Evolutionary conservation across 2,329 filamentous ascomycete species (phyloP).

Genomic region (Talaromyces albobiverticillius): DNA sequence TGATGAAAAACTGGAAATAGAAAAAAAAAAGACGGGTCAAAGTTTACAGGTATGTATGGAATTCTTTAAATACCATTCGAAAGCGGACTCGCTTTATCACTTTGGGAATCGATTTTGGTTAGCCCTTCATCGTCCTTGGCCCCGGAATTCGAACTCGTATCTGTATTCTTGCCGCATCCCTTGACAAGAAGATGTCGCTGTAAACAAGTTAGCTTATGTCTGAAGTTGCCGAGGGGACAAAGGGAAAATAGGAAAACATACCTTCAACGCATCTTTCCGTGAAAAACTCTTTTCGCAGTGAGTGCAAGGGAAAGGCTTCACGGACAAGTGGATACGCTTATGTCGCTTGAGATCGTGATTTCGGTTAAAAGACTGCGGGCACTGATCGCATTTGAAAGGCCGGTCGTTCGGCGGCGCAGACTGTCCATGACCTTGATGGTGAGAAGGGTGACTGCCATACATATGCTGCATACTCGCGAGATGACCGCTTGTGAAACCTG

Average conservation of each 20-base stretch:
- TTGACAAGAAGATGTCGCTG: constrained; percentile 67
- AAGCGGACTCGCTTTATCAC: constrained; percentile 16
- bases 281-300: constrained; percentile 97
- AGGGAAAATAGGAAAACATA: constrained; percentile 42
- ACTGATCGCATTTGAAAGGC: constrained; percentile 92
- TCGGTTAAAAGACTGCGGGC: constrained; percentile 88
- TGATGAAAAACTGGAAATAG: not conserved
- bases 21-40: not conserved
- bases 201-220: constrained; percentile 28
- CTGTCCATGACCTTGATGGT: constrained; percentile 53
- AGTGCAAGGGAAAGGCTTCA: constrained; percentile 91
- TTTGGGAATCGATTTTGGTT: constrained; percentile 16
- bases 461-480: constrained; percentile 58
- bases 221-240: not conserved
- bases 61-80: constrained; percentile 10
- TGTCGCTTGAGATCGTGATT: constrained; percentile 97
- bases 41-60: constrained; percentile 6
- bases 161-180: constrained; percentile 57
- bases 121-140: constrained; percentile 15
- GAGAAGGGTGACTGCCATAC: constrained; percentile 53
- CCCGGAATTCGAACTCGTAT: constrained; percentile 9
- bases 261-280: constrained; percentile 94
- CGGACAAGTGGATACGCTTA: constrained; percentile 88
- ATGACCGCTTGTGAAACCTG: constrained; percentile 60
- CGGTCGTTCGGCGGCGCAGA: constrained; percentile 65